Conservation (phyloP, 495 filamentous ascomycete genomes). For the Choiromyces venosus region DNA sequence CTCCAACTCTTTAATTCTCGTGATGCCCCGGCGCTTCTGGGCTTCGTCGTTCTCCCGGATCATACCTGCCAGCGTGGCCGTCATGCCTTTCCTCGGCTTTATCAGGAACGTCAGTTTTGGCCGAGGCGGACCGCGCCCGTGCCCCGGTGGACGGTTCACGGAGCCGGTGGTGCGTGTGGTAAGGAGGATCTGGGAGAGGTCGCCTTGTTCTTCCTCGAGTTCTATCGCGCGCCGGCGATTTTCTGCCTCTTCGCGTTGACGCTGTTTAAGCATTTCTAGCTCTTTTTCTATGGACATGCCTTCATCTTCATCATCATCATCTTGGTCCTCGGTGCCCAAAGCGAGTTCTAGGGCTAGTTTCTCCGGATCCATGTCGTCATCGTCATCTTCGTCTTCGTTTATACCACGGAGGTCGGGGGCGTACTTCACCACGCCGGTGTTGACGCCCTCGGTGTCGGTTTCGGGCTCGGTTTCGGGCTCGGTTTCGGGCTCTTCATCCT, state of each 20-base stretch:
- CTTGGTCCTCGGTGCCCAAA: neutral
- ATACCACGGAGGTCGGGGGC: neutral
- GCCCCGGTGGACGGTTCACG: slow-evolving; percentile 24
- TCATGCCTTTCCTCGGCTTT: slow-evolving; percentile 37
- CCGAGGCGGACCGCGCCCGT: slow-evolving; percentile 1
- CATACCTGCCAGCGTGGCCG: slow-evolving; percentile 18
- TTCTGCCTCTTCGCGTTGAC: neutral
- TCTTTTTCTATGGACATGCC: slow-evolving; percentile 21
- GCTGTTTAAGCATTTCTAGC: slow-evolving; percentile 8
- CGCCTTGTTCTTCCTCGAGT: neutral
- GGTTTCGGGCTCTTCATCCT: neutral
- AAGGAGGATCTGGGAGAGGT: slow-evolving; percentile 8
- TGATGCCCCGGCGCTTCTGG: slow-evolving; percentile 20
- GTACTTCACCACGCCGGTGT: neutral
- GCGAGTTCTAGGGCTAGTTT: neutral
- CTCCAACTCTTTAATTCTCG: slow-evolving; percentile 30
- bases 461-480: neutral
- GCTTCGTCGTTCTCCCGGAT: slow-evolving; percentile 32
- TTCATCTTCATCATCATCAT: slow-evolving; percentile 18
- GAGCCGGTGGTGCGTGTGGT: slow-evolving; percentile 13
- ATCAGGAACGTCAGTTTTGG: slow-evolving; percentile 42
- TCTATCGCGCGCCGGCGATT: neutral
- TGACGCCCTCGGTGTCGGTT: neutral
- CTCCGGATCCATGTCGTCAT: neutral
- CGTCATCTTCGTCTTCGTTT: neutral